Base-by-base conservation (phyloP, 2,329 filamentous ascomycete genomes). In the Niveomyces coronatus region DNA sequence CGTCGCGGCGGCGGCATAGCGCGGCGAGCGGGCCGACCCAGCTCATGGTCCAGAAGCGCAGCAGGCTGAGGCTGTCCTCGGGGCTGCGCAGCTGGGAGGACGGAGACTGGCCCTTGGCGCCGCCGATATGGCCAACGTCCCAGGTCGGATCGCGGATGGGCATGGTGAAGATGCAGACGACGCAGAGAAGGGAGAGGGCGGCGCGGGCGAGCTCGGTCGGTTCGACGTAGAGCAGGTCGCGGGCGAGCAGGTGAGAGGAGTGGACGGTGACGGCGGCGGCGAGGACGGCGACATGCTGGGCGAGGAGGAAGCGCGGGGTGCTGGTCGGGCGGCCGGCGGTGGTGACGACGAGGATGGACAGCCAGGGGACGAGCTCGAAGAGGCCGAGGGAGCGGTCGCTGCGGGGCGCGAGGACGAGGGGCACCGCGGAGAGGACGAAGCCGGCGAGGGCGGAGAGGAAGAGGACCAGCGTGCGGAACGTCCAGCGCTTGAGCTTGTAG, bases 31-130 rank as follows among this genome's bases (percentile, higher is more conserved):
- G 81, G 1, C 67, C 65, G 61, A 94, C 80, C 87, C 87, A 94
- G 0, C 76, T 83, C 19, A 94, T 81, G 5, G 76, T 80, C 74
- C 89, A 82, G 60, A 85, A 94, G 47, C 88, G 82, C 72, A 85
- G 87, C 1, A 88, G 64, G 1, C 71, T 82, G 17, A 94, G 56
- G 45, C 82, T 77, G 48, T 94, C 87, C 55, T 94, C 87, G 0
- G 87, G 68, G 26, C 71, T 76, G 39, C 85, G 79, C n/a, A 83
- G 45, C 11, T 53, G 46, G 18, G 49, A 47, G 2, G 50, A 57
- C 0, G 60, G 59, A 5, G 50, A 39, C 2, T 44, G 39, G n/a
- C n/a, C n/a, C 14, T 41, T 42, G 4, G 46, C 10, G 31, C 44
- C 54, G 34, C 54, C 59, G 14, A 63, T 63, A 3, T 57, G 48